phyloP scores from a whole-genome alignment of 2,329 filamentous ascomycete species.

The Orbilia ellipsospora region DNA sequence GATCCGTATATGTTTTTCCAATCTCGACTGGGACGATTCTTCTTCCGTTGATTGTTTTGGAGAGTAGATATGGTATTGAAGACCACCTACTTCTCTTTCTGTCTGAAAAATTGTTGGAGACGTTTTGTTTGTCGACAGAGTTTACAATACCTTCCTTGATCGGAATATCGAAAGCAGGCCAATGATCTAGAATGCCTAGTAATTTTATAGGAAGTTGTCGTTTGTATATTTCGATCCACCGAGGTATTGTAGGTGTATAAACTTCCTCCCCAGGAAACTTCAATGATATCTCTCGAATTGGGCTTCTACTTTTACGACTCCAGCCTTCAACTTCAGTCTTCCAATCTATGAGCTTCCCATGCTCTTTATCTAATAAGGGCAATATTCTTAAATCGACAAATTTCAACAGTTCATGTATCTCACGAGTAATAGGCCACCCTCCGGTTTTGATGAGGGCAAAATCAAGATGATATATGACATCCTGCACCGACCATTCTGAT shows the following conservation, averaged over 20 bases:
- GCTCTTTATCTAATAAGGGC: conserved; percentile 4
- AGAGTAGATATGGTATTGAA: conserved; percentile 77
- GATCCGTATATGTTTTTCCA: conserved; percentile 87
- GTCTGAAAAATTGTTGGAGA: neutral
- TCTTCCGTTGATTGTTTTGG: conserved; percentile 77
- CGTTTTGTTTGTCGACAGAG: neutral
- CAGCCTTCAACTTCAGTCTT: neutral
- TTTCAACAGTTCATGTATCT: conserved; percentile 27
- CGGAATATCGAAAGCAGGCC: conserved; percentile 39
- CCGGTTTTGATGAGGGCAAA: conserved; percentile 49
- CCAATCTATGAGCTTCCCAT: conserved; percentile 17
- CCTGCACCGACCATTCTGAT: conserved; percentile 30
- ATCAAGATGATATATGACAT: conserved; percentile 49
- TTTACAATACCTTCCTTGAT: neutral
- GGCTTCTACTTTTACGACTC: neutral
- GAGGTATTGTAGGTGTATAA: neutral
- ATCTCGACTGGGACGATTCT: conserved; percentile 87
- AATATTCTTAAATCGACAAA: conserved; percentile 28
- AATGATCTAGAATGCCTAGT: conserved; percentile 23
- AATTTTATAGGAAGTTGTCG: conserved; percentile 32
- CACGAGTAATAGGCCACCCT: conserved; percentile 29
- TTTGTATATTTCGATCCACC: conserved; percentile 37
- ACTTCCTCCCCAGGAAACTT: conserved; percentile 15
- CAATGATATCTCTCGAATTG: neutral
- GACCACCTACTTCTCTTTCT: conserved; percentile 68